A percentile compares a stretch with the other conserved stretches of the same genome.
Conservation (phyloP, 805 yeast species). For the Saturnispora ahearnii region DNA sequence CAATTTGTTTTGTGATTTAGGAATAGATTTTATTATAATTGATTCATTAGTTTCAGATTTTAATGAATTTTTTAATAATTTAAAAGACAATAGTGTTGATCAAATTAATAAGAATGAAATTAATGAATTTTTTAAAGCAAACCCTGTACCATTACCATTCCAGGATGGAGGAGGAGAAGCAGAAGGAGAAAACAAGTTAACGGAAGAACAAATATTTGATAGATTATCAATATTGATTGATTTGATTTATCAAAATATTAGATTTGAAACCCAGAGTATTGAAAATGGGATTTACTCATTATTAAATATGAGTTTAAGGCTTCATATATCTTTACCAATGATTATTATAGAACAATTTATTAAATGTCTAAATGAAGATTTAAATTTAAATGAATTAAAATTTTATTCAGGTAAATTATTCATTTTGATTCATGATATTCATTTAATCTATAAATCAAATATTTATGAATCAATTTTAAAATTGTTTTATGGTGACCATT, state of each 20-base stretch:
- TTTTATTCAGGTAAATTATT: constrained; percentile 4
- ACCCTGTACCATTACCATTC: constrained; percentile 10
- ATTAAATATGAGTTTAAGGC: neutral
- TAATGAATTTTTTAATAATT: neutral
- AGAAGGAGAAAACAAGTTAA: neutral
- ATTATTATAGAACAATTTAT: constrained; percentile 1
- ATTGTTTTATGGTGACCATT: constrained; percentile 3
- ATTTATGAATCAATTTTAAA: neutral
- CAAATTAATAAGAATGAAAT: constrained; percentile 6
- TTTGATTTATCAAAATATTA: constrained; percentile 6
- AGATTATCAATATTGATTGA: constrained; percentile 12
- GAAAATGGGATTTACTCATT: neutral
- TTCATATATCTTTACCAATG: neutral
- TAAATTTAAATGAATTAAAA: neutral
- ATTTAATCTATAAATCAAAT: neutral
- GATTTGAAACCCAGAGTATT: neutral
- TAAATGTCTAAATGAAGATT: neutral
- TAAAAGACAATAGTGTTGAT: neutral
- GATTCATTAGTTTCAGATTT: constrained; percentile 6
- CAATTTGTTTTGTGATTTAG: neutral
- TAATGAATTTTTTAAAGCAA: constrained; percentile 4
- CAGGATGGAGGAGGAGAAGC: neutral
- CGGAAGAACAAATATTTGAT: constrained; percentile 10
- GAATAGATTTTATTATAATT: constrained; percentile 10
- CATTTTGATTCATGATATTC: neutral